phyloP scores from a whole-genome alignment of 192 early-diverging fungal genomes.

The Backusella mclennaniae region DNA sequence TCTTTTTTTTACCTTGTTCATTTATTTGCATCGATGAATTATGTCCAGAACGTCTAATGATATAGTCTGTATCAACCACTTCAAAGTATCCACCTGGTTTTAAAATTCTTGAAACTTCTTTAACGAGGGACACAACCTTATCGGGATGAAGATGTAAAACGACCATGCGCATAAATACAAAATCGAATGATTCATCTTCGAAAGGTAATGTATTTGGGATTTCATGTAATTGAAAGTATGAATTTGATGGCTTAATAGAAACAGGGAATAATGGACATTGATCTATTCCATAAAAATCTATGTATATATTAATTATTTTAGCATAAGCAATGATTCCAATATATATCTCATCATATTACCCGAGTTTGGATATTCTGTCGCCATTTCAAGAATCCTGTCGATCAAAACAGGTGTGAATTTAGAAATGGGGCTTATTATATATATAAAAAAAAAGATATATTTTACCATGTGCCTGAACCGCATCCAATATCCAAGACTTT shows the following conservation, averaged over 20 bases:
- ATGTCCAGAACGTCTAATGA: constrained; percentile 9
- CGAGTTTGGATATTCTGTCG: constrained; percentile 28
- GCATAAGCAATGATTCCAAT: not conserved
- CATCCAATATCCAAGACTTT: constrained; percentile 22
- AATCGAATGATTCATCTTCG: constrained; percentile 7
- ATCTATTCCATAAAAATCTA: constrained; percentile 37
- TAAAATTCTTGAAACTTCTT: constrained; percentile 19
- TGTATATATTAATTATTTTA: not conserved
- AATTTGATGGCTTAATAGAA: constrained; percentile 31
- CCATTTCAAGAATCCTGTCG: constrained; percentile 35
- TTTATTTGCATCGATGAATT: not conserved
- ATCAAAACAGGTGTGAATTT: not conserved
- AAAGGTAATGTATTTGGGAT: not conserved
- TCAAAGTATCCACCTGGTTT: constrained; percentile 29
- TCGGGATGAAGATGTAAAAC: constrained; percentile 4
- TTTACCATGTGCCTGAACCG: not conserved
- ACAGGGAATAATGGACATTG: constrained; percentile 26
- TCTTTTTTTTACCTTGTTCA: constrained; percentile 1
- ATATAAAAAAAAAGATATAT: not conserved
- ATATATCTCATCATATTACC: not conserved
- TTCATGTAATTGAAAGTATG: constrained; percentile 20
- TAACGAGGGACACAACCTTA: not conserved
- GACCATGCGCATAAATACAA: constrained; percentile 18
- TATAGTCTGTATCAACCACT: constrained; percentile 20
- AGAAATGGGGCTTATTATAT: not conserved